phyloP scores from a whole-genome alignment of 2,329 filamentous ascomycete genomes.

The Plenodomus lindquistii region DNA sequence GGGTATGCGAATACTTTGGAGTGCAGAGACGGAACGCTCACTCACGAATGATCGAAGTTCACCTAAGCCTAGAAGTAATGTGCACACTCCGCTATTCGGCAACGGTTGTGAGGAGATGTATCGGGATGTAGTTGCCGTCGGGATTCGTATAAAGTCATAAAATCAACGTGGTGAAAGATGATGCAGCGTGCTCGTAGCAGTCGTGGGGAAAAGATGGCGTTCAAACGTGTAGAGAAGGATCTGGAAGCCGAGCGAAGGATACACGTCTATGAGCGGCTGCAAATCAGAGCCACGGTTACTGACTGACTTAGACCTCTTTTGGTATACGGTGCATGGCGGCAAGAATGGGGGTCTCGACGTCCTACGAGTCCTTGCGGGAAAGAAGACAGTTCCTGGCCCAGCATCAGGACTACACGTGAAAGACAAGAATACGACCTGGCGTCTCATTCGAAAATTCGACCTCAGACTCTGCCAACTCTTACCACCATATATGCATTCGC shows the following conservation, averaged over 20 bases:
- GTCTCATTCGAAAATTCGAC: slow-evolving; percentile 42
- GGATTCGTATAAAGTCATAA: neutral
- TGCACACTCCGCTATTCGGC: slow-evolving; percentile 10
- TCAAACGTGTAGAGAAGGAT: slow-evolving; percentile 3
- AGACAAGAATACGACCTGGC: slow-evolving; percentile 29
- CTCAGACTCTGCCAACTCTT: slow-evolving; percentile 39
- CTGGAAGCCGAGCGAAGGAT: slow-evolving; percentile 5
- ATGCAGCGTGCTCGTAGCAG: neutral
- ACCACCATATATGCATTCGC: slow-evolving; percentile 33
- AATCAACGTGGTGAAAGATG: neutral
- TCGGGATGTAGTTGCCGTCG: neutral
- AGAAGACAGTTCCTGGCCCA: slow-evolving; percentile 1
- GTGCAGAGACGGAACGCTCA: neutral
- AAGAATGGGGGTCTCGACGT: slow-evolving; percentile 6
- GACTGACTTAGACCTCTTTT: slow-evolving; percentile 4
- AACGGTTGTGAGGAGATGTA: slow-evolving; percentile 4
- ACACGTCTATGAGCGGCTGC: slow-evolving; percentile 1
- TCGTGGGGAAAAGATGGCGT: slow-evolving; percentile 1
- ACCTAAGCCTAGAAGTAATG: neutral
- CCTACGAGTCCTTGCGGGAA: neutral
- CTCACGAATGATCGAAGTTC: neutral
- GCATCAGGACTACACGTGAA: slow-evolving; percentile 1
- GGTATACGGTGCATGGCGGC: slow-evolving; percentile 1
- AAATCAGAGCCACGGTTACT: neutral
- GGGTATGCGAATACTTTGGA: no score